Percentiles rank a stretch among this genome's conserved stretches.
Conservation (phyloP, 177 flowering plant genomes). For the Telopea speciosissima region DNA sequence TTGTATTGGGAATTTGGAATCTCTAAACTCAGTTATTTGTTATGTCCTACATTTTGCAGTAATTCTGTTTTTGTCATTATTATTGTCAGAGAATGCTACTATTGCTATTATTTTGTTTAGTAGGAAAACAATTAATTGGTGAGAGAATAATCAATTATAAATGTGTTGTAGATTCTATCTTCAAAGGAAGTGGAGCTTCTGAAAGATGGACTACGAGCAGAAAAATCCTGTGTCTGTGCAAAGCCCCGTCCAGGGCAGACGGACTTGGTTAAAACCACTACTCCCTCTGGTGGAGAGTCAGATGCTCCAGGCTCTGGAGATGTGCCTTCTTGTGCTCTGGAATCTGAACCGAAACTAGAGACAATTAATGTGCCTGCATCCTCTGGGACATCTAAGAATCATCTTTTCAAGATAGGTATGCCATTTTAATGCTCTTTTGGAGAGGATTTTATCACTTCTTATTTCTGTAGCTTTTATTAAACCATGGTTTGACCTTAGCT, state of each 20-base stretch:
- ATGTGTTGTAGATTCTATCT: slow-evolving; percentile 51
- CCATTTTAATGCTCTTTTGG: not conserved
- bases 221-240: slow-evolving; percentile 36
- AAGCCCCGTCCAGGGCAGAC: slow-evolving; percentile 39
- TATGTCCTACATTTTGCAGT: not conserved
- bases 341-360: slow-evolving; percentile 50
- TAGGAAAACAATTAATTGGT: not conserved
- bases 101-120: not conserved
- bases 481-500: slow-evolving; percentile 1
- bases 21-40: not conserved
- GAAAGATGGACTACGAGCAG: slow-evolving; percentile 49
- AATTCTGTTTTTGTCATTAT: not conserved
- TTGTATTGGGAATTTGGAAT: too few relatives aligned
- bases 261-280: slow-evolving; percentile 33
- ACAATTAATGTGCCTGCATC: slow-evolving; percentile 32
- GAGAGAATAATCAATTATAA: not conserved
- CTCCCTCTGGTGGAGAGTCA: slow-evolving; percentile 33
- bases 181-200: slow-evolving; percentile 64
- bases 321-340: slow-evolving; percentile 23
- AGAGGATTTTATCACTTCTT: not conserved
- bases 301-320: slow-evolving; percentile 37
- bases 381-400: slow-evolving; percentile 42
- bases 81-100: not conserved
- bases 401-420: slow-evolving; percentile 52
- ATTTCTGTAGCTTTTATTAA: not conserved